Evolutionary conservation across 441 rosid genomes (phyloP).

Genomic region (Gossypium lobatum): DNA sequence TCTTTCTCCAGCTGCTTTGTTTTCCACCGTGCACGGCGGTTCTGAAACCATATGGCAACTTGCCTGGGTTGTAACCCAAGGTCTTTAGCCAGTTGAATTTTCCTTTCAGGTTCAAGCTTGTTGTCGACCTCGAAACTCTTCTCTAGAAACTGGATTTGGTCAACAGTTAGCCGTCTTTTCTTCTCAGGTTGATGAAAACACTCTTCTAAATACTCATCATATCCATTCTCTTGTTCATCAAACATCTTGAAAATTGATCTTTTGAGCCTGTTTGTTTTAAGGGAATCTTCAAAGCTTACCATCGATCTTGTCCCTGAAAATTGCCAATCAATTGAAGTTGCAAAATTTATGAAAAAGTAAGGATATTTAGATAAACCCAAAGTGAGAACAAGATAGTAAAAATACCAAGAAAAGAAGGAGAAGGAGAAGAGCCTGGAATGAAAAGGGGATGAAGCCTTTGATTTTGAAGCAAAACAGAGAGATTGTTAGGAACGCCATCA

Average conservation of each 20-base stretch:
- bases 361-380: background rate
- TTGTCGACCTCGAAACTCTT: conserved; percentile 61
- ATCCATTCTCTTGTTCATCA: conserved; percentile 42
- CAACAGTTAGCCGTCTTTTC: conserved; percentile 48
- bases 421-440: conserved; percentile 39
- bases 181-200: conserved; percentile 58
- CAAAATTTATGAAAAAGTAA: background rate
- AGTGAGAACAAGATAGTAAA: background rate
- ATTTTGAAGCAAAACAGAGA: conserved; percentile 38
- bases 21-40: conserved; percentile 77
- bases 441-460: conserved; percentile 33
- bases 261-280: conserved; percentile 27
- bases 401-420: conserved; percentile 36
- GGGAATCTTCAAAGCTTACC: conserved; percentile 47
- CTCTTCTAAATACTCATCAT: conserved; percentile 51
- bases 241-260: conserved; percentile 31
- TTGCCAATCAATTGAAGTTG: background rate
- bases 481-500: conserved; percentile 23
- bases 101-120: conserved; percentile 74
- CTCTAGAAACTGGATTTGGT: conserved; percentile 64
- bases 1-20: conserved; percentile 64
- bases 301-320: conserved; percentile 49
- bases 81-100: conserved; percentile 67
- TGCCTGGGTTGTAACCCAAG: conserved; percentile 66
- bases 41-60: conserved; percentile 74